These are phyloP conservation scores for Trametes cubensis DNA, from an alignment of 768 basidiomycete genomes.

Conservation along the genomic window DNA sequence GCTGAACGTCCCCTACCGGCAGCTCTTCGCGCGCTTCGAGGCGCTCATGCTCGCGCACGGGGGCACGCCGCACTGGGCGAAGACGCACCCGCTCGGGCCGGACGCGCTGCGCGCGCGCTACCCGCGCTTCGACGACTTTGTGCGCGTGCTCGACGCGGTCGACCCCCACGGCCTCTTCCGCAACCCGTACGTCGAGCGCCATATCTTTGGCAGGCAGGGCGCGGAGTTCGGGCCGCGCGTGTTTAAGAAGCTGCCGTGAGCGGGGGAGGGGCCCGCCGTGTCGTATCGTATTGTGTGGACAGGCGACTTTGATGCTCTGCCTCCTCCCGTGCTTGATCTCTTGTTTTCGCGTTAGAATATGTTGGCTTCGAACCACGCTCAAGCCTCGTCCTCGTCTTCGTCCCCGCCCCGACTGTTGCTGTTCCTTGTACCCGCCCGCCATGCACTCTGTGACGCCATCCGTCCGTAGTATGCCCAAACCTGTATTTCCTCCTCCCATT, in stretches of 20 bases:
- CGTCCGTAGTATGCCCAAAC: too few relatives aligned
- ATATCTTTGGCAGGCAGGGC: conserved; percentile 68
- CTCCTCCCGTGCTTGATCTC: too few relatives aligned
- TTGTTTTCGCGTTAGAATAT: too few relatives aligned
- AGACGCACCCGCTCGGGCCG: conserved; percentile 77
- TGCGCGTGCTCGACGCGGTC: conserved; percentile 60
- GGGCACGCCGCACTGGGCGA: conserved; percentile 97
- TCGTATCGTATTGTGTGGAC: too few relatives aligned
- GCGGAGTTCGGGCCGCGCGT: conserved; percentile 45
- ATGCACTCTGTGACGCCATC: too few relatives aligned
- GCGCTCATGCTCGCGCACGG: conserved; percentile 64
- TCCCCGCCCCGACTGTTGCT: too few relatives aligned
- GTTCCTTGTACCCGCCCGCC: too few relatives aligned
- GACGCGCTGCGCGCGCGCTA: conserved; percentile 67
- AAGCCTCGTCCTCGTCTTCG: too few relatives aligned
- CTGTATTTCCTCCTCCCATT: too few relatives aligned
- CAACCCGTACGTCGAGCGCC: conserved; percentile 88
- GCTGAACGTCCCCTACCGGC: conserved; percentile 77
- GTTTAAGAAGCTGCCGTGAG: conserved; percentile 45
- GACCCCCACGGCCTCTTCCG: conserved; percentile 81
- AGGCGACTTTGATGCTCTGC: too few relatives aligned
- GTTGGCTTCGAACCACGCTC: too few relatives aligned
- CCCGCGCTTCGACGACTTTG: conserved; percentile 81
- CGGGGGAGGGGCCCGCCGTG: too few relatives aligned
- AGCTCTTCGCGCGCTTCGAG: conserved; percentile 78